Evolutionary conservation across 345 rosid genomes (phyloP), one percentile per base, ranked within the genome.

Genomic region (Toxicodendron radicans): DNA sequence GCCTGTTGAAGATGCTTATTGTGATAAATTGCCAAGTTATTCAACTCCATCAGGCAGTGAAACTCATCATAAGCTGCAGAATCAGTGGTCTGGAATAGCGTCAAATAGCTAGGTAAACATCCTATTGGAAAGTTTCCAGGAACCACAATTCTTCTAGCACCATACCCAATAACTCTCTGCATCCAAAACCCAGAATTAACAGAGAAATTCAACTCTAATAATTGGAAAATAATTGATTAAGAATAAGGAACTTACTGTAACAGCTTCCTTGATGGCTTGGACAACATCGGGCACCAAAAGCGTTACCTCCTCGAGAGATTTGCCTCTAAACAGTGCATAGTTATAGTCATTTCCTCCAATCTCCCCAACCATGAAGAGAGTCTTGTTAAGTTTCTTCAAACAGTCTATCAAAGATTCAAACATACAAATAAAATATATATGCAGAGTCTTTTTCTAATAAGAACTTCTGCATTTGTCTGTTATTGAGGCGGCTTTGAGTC

Each of bases 261-360:
- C 74, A 16, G 79, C 75, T 32, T 77, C 70, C 14, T 66, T 70
- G 18, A 79, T 79, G 66, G 79, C 76, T 79, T 77, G 68, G 13
- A 84, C 83, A 7, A 82, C 83, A 16, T 79, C 41, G 17, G 85
- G 87, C 4, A 75, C 74, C 78, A 77, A 32, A 68, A 52, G 43
- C 69, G 71, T 75, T 7, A 63, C 75, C 9, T 79, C 80, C 23
- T 78, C 68, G 3, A 59, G 27, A 10, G 78, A 9, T 20, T 61
- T 64, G 10, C 82, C 77, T 62, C 76, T 74, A 41, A 72, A 43
- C 45, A 79, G 71, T 41, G 80, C 87, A 71, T 75, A 79, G 66
- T 57, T 79, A 66, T 79, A 79, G 77, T 82, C 83, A 58, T 80
- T 84, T 11, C 78, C 80, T 72, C 85, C 87, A 10, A 84, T 84